Evolutionary conservation across 1,284 basidiomycete species (phyloP).

Genomic region (Austroboletus niveus): DNA sequence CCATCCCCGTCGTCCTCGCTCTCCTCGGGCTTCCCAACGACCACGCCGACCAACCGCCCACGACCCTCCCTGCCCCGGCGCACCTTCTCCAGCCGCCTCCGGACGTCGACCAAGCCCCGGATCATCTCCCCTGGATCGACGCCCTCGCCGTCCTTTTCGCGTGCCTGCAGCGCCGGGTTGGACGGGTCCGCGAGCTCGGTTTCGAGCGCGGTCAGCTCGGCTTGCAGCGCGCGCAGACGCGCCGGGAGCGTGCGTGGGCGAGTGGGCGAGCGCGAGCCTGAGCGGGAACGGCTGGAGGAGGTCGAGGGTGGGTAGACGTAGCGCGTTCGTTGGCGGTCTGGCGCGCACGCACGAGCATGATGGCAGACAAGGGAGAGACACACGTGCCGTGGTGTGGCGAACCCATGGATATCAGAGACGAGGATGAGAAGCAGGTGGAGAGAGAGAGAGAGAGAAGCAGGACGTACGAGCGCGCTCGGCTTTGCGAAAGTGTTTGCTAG

Average conservation of each 20-base stretch:
- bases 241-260: conserved; percentile 55
- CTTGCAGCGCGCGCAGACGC: conserved; percentile 59
- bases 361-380: background rate
- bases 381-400: background rate
- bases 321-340: conserved; percentile 51
- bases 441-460: background rate
- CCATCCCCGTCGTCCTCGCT: conserved; percentile 19
- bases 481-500: conserved; percentile 62
- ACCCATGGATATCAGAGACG: too few relatives aligned
- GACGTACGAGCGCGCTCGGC: conserved; percentile 61
- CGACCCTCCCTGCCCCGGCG: conserved; percentile 63
- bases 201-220: conserved; percentile 65
- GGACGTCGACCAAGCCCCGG: conserved; percentile 69
- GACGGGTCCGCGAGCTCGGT: conserved; percentile 68
- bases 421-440: background rate
- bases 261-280: conserved; percentile 21
- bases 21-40: conserved; percentile 43
- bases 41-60: conserved; percentile 59
- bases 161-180: conserved; percentile 52
- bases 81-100: conserved; percentile 65
- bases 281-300: conserved; percentile 34
- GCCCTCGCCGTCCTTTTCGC: conserved; percentile 50
- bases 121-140: conserved; percentile 75
- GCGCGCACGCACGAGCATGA: background rate
- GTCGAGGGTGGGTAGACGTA: conserved; percentile 69